Evolutionary conservation across 2,329 filamentous ascomycete species (phyloP).

Genomic region (Chaetomiaceae sp.): DNA sequence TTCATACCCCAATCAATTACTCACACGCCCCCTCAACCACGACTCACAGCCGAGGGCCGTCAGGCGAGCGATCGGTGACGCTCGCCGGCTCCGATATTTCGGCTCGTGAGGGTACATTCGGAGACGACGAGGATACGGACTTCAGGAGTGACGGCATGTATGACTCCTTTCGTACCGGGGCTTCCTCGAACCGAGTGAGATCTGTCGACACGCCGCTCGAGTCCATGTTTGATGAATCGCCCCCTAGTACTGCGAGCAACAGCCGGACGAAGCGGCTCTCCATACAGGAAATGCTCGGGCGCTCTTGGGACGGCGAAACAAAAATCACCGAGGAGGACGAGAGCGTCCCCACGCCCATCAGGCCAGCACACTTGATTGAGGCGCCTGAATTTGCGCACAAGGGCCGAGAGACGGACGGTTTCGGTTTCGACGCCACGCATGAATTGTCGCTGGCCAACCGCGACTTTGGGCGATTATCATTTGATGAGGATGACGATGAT

Average conservation of each 20-base stretch:
- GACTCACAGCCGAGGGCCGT: conserved; percentile 37
- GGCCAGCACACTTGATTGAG: conserved; percentile 32
- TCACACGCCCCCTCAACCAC: conserved; percentile 29
- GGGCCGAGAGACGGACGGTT: conserved; percentile 22
- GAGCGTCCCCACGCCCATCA: conserved; percentile 47
- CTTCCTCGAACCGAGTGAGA: conserved; percentile 61
- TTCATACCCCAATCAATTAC: conserved; percentile 39
- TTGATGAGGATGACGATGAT: conserved; percentile 60
- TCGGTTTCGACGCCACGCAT: conserved; percentile 26
- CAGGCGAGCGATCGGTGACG: conserved; percentile 55
- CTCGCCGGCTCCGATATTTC: conserved; percentile 68
- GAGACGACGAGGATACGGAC: conserved; percentile 74
- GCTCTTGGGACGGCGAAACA: conserved; percentile 49
- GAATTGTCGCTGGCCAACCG: conserved; percentile 33
- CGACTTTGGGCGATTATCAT: conserved; percentile 47
- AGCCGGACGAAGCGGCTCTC: conserved; percentile 51
- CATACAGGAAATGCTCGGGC: conserved; percentile 54
- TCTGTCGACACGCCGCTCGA: conserved; percentile 68
- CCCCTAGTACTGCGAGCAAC: conserved; percentile 53
- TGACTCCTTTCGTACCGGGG: conserved; percentile 66
- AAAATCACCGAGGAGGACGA: conserved; percentile 62
- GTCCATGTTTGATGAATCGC: conserved; percentile 77
- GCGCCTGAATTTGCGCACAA: conserved; percentile 24
- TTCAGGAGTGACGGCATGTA: conserved; percentile 72
- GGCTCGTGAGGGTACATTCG: conserved; percentile 57